Conservation (phyloP, 352 stramenopile species). For the Phytophthora tentaculata region DNA sequence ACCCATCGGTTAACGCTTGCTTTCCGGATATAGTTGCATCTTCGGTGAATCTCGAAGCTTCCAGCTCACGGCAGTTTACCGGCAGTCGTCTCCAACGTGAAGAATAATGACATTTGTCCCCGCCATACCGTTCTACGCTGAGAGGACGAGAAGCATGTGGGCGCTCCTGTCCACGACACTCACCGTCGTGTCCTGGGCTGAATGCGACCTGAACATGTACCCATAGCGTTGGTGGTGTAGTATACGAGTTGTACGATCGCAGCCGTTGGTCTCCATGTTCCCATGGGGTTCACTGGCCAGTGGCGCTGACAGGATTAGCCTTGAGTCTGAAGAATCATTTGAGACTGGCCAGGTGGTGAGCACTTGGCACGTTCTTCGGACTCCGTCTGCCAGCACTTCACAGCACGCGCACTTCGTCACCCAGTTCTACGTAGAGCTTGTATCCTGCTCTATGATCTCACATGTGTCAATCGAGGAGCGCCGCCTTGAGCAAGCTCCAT, state of each 20-base stretch:
- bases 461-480: no score
- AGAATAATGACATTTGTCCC: no score
- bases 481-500: not conserved
- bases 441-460: no score
- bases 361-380: not conserved
- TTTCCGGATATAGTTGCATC: slow-evolving; percentile 2
- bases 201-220: no score
- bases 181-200: no score
- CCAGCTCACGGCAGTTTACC: not conserved
- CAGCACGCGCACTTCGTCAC: slow-evolving; percentile 19
- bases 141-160: no score
- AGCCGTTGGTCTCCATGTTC: no score
- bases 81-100: not conserved
- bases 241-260: no score
- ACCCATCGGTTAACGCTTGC: not conserved
- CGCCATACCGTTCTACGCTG: no score
- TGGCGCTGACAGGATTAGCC: slow-evolving; percentile 9
- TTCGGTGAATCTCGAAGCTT: slow-evolving; percentile 16
- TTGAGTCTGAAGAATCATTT: slow-evolving; percentile 13
- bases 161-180: no score
- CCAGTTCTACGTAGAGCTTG: not conserved
- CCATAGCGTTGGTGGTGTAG: no score
- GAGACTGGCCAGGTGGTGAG: not conserved
- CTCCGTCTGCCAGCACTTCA: not conserved
- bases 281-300: slow-evolving; percentile 24